These are phyloP conservation scores for Vaccinium macrocarpon DNA, from an alignment of 148 eudicot species.

Conservation along the genomic window DNA sequence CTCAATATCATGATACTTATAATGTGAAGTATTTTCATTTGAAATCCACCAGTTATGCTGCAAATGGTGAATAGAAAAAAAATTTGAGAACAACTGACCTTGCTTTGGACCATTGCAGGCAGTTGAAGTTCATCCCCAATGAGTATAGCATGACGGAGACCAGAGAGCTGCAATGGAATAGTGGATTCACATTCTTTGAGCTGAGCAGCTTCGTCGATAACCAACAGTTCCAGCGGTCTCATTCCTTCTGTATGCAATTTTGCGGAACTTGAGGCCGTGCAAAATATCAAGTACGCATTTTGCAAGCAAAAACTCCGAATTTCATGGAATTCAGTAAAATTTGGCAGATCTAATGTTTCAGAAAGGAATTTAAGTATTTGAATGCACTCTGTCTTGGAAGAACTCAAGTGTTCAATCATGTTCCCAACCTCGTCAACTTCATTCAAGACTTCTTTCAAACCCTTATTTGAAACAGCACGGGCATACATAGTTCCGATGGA, in stretches of 20 bases:
- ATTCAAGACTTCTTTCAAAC: conserved; percentile 14
- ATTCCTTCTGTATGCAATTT: conserved; percentile 18
- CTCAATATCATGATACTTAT: no score
- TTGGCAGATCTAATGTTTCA: conserved; percentile 1
- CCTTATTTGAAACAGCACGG: not conserved
- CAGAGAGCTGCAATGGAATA: conserved; percentile 46
- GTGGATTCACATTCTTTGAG: conserved; percentile 58
- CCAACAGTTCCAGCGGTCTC: conserved; percentile 24
- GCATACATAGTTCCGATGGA: conserved; percentile 12
- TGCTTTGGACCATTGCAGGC: conserved; percentile 35
- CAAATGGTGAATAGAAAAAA: not conserved
- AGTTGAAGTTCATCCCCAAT: conserved; percentile 63
- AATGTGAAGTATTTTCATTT: no score
- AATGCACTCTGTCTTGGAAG: conserved; percentile 6
- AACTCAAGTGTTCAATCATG: not conserved
- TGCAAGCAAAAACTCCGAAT: conserved; percentile 33
- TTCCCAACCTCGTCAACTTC: not conserved
- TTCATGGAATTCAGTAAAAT: not conserved
- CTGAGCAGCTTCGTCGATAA: conserved; percentile 68
- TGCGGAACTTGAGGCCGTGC: conserved; percentile 51
- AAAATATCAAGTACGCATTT: conserved; percentile 42
- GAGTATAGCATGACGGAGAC: conserved; percentile 40
- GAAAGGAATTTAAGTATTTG: conserved; percentile 30
- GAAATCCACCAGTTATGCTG: no score
- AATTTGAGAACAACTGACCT: conserved; percentile 6